These are phyloP conservation scores for Boechera stricta DNA, from an alignment of 345 rosid species.

Conservation along the genomic window DNA sequence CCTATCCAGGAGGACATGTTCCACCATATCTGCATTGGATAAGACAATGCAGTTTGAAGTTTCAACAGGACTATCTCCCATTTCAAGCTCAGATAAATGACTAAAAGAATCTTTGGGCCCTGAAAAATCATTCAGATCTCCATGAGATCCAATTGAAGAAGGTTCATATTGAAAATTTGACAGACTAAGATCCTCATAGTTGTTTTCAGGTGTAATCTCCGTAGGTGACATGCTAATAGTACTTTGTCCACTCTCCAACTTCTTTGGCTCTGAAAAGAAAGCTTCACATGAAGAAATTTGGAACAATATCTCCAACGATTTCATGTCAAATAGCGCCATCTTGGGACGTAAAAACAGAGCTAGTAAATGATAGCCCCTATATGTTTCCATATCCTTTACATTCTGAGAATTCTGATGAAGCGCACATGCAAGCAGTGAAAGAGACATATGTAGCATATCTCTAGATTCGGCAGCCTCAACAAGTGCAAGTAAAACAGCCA, in stretches of 20 bases:
- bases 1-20: slow-evolving; percentile 95
- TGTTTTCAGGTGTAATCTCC: slow-evolving; percentile 56
- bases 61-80: slow-evolving; percentile 64
- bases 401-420: slow-evolving; percentile 93
- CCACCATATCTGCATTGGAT: slow-evolving; percentile 96
- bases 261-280: slow-evolving; percentile 89
- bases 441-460: slow-evolving; percentile 92
- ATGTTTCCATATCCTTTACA: slow-evolving; percentile 83
- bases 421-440: slow-evolving; percentile 78
- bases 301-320: slow-evolving; percentile 83
- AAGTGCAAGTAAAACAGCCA: slow-evolving; percentile 76
- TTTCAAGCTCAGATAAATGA: slow-evolving; percentile 88
- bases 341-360: slow-evolving; percentile 85
- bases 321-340: slow-evolving; percentile 86
- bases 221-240: slow-evolving; percentile 51
- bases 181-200: slow-evolving; percentile 72
- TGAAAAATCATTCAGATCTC: slow-evolving; percentile 81
- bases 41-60: slow-evolving; percentile 88
- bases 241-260: slow-evolving; percentile 51
- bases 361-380: slow-evolving; percentile 91
- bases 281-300: slow-evolving; percentile 98
- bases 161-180: slow-evolving; percentile 70
- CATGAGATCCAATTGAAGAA: slow-evolving; percentile 83
- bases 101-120: slow-evolving; percentile 77
- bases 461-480: slow-evolving; percentile 89